These are phyloP conservation scores for Phytophthora ohioensis DNA, from an alignment of 352 stramenopile species.

Conservation along the genomic window DNA sequence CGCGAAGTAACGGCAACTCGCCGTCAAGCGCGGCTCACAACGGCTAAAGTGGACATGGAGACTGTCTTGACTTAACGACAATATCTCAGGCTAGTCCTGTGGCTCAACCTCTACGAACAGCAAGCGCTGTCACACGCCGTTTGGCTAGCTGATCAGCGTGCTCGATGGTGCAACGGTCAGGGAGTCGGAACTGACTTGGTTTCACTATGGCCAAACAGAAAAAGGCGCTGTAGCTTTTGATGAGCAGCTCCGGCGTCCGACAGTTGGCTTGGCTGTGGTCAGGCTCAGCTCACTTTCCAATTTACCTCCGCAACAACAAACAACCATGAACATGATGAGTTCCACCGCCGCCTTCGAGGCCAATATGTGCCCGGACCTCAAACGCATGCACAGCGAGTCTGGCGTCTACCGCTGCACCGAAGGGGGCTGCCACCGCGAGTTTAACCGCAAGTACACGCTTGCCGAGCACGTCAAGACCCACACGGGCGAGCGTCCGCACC, in stretches of 20 bases:
- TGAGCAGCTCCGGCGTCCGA: neutral
- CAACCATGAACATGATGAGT: constrained; percentile 23
- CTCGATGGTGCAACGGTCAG: constrained; percentile 31
- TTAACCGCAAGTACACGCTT: constrained; percentile 73
- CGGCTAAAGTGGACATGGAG: constrained; percentile 37
- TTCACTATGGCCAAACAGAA: constrained; percentile 23
- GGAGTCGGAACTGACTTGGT: constrained; percentile 35
- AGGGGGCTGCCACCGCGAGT: constrained; percentile 48
- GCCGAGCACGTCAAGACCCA: constrained; percentile 77
- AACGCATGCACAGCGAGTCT: constrained; percentile 29
- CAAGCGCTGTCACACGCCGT: constrained; percentile 40
- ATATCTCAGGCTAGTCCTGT: constrained; percentile 34
- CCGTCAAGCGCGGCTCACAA: constrained; percentile 13
- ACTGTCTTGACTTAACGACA: constrained; percentile 19
- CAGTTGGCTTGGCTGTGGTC: constrained; percentile 15
- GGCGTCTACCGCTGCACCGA: constrained; percentile 30
- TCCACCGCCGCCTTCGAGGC: constrained; percentile 11
- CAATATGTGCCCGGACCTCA: constrained; percentile 26
- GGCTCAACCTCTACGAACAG: constrained; percentile 40
- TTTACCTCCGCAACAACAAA: constrained; percentile 21
- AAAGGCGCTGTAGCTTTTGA: constrained; percentile 17
- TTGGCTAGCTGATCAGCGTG: constrained; percentile 33
- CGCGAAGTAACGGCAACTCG: constrained; percentile 30
- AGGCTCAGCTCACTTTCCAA: constrained; percentile 30
- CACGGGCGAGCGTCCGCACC: constrained; percentile 59